Evolutionary conservation across 306 rosid species (phyloP).

Genomic region (Castanopsis chinensis): DNA sequence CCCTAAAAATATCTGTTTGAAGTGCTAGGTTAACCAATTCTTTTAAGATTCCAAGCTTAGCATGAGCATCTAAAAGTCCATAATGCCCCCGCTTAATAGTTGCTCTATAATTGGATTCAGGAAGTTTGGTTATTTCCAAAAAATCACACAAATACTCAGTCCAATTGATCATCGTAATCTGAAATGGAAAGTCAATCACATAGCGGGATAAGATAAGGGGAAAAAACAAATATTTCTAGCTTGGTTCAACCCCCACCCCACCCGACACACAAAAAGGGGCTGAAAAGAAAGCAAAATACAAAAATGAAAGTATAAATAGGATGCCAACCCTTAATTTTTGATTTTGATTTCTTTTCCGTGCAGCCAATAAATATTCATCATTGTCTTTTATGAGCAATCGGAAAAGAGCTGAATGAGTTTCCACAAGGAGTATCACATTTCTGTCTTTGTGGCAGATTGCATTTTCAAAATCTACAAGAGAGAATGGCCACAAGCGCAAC

Average conservation of each 20-base stretch:
- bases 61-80: conserved; percentile 72
- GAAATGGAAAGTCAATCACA: conserved; percentile 36
- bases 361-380: conserved; percentile 44
- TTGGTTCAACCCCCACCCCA: background rate
- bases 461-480: conserved; percentile 85
- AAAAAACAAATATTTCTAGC: conserved; percentile 4
- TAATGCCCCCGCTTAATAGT: conserved; percentile 89
- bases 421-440: conserved; percentile 74
- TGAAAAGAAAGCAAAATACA: conserved; percentile 9
- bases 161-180: conserved; percentile 87
- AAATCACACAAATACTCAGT: conserved; percentile 74
- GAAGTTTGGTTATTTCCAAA: conserved; percentile 69
- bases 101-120: conserved; percentile 49
- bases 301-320: conserved; percentile 18
- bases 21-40: conserved; percentile 68
- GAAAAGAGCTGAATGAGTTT: conserved; percentile 78
- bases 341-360: conserved; percentile 50
- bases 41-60: conserved; percentile 56
- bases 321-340: conserved; percentile 58
- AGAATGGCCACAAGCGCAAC: conserved; percentile 71
- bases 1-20: conserved; percentile 58
- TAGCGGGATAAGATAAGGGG: background rate
- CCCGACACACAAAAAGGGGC: background rate
- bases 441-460: conserved; percentile 81
- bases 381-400: conserved; percentile 70